Evolutionary conservation across 1,284 basidiomycete genomes (phyloP), one percentile per base, ranked within the genome.

Genomic region (Cutaneotrichosporon sp.): DNA sequence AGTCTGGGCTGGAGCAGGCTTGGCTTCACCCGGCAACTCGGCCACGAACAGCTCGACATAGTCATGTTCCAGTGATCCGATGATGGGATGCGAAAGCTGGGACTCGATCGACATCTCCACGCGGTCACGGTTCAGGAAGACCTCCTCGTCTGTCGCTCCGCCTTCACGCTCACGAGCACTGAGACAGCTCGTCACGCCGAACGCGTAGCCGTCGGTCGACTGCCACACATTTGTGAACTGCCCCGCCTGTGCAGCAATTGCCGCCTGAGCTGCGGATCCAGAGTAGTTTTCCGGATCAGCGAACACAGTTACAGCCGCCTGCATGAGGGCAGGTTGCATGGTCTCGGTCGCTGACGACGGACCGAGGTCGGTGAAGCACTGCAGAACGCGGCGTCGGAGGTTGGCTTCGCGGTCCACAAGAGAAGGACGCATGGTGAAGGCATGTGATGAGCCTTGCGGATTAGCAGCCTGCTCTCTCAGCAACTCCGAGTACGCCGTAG

Each of bases 251-350:
- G 88, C 85, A 0, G 88, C 87, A 57, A 97, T 96, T 0, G 91
- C 89, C 0, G 93, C 92, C 72, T 97, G 94, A 6, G 96, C 82
- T 0, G 86, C 84, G 1, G 89, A 91, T 1, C 88, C 90, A 10
- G 76, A 73, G 64, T 79, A 79, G 39, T 75, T 75, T 27, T 81
- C 79, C 0, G 89, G 84, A 63, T 91, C 90, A 1, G 90, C 88
- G 64, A 98, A 91, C 3, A 90, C 78, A 1, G 84, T 79, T n/a
- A 94, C 82, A 0, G 84, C 84, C 0, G 88, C 86, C 63, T 91
- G 86, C n/a, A 98, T 77, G 6, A 98, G 76, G 0, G 81, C 82
- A 0, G 82, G 77, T 69, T 96, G 91, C 37, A 87, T 85, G 1
- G 84, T 80, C 49, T 96, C 90, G 0, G 89, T 84, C 19, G 93